Percentiles rank a stretch among this genome's conserved stretches.
These are phyloP conservation scores for Sphagnurus paluster DNA, from an alignment of 1,284 basidiomycete genomes.

Conservation along the genomic window DNA sequence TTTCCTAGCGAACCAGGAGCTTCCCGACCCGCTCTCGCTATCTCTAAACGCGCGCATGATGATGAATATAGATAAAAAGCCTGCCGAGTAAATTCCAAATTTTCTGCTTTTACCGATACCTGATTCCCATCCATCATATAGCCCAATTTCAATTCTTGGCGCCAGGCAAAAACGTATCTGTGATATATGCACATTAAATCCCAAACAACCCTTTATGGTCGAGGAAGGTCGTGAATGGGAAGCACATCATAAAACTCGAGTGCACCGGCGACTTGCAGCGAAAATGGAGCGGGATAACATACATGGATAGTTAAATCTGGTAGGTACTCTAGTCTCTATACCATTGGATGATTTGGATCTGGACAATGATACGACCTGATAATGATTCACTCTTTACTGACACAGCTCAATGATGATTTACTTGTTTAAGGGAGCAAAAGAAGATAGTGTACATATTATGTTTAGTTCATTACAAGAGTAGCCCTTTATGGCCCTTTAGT, in stretches of 20 bases:
- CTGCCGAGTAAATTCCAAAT: constrained; percentile 46
- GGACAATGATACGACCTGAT: too few species aligned
- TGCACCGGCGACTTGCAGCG: constrained; percentile 48
- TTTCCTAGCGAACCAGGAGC: constrained; percentile 52
- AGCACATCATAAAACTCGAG: constrained; percentile 58
- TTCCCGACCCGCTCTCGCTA: constrained; percentile 62
- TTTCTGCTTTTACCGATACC: neutral
- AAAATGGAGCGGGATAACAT: constrained; percentile 18
- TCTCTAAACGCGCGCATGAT: constrained; percentile 58
- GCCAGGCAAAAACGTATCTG: constrained; percentile 67
- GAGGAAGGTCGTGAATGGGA: constrained; percentile 69
- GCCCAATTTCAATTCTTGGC: constrained; percentile 57
- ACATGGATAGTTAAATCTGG: neutral
- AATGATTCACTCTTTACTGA: too few species aligned
- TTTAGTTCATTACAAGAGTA: too few species aligned
- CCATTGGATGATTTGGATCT: too few species aligned
- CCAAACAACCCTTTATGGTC: constrained; percentile 71
- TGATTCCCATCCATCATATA: constrained; percentile 24
- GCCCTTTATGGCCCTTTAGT: neutral
- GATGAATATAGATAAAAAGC: constrained; percentile 45
- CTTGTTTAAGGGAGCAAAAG: neutral
- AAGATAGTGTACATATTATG: neutral
- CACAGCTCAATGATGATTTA: too few species aligned
- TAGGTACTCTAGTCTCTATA: too few species aligned
- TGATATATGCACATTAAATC: constrained; percentile 65